Evolutionary conservation across 768 basidiomycete species (phyloP), one percentile per base, ranked within the genome.

Genomic region (Glaciozyma antarctica): DNA sequence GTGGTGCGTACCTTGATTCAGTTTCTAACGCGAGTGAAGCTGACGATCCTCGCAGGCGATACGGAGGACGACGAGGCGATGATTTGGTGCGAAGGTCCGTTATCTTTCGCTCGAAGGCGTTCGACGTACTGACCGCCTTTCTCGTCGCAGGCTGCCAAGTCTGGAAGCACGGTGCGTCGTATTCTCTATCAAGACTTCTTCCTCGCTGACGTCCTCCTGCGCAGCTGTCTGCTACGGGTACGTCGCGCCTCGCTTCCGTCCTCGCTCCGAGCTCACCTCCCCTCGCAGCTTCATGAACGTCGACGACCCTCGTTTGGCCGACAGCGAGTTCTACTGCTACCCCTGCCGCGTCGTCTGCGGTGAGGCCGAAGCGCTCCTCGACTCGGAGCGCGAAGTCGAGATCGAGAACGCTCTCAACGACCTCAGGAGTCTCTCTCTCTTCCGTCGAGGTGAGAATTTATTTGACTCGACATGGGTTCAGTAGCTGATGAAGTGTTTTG

Each of bases 331-430:
- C 43, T 38, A 41, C 32, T 70, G 69, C 53, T 70, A 66, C 47
- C 65, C 47, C 43, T 70, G 69, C 58, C 60, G 57, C 17, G 60
- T 61, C 38, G 19, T 38, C 15, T 12, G 9, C 1, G 63, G 32
- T 3, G 24, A 17, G 19, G 22, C 24, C 7, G 68, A 58, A 0
- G 44, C 61, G 3, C 3, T 51, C 3, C n/a, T 44, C 47, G 48
- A 66, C 34, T 30, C 44, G 4, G 28, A 32, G 8, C 48, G 65
- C n/a, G 45, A 48, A 41, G 52, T 21, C 24, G 65, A 70, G 51
- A 64, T 70, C 38, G 32, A 58, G 9, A 51, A 61, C 21, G 69
- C 62, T 28, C 43, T 70, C 28, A 63, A 65, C 6, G 57, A 59
- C 15, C 45, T 70, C 34, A 24, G 47, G 24, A 64, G 56, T 12